phyloP scores from a whole-genome alignment of 192 early-diverging fungal genomes.

The Coemansia sp. region DNA sequence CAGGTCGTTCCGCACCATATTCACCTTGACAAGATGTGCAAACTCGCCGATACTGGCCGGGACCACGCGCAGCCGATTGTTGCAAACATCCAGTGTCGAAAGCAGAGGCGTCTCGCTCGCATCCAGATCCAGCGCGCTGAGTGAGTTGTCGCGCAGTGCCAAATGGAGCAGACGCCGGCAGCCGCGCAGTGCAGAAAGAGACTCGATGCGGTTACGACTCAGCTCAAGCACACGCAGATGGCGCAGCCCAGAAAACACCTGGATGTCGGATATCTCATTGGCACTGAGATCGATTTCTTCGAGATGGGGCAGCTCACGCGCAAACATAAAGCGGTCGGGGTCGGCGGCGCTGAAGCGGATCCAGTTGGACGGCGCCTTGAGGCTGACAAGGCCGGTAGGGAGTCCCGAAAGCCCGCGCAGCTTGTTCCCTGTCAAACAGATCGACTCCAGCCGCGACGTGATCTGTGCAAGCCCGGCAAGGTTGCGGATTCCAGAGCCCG shows the following conservation, averaged over 20 bases:
- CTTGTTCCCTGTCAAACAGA: constrained; percentile 44
- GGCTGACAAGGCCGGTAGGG: constrained; percentile 38
- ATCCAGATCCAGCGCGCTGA: constrained; percentile 38
- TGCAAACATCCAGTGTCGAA: constrained; percentile 37
- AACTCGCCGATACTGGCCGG: constrained; percentile 41
- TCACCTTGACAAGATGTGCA: constrained; percentile 28
- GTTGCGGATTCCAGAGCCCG: constrained; percentile 45
- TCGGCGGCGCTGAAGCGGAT: constrained; percentile 39
- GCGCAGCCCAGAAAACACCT: constrained; percentile 45
- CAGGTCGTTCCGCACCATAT: constrained; percentile 48
- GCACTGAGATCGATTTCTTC: constrained; percentile 49
- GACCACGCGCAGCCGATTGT: constrained; percentile 45
- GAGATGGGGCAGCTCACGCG: constrained; percentile 51
- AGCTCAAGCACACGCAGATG: constrained; percentile 45
- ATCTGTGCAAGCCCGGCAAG: constrained; percentile 41
- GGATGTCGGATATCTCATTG: constrained; percentile 50
- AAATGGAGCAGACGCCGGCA: constrained; percentile 40
- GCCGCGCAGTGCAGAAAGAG: constrained; percentile 27
- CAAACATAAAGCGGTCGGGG: constrained; percentile 29
- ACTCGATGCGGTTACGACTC: constrained; percentile 45
- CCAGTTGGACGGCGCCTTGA: constrained; percentile 51
- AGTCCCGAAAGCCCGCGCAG: constrained; percentile 40
- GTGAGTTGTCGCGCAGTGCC: constrained; percentile 43
- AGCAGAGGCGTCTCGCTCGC: constrained; percentile 38
- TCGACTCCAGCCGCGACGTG: constrained; percentile 44